Conservation (phyloP, 495 filamentous ascomycete species). For the Daldinia caldariorum region DNA sequence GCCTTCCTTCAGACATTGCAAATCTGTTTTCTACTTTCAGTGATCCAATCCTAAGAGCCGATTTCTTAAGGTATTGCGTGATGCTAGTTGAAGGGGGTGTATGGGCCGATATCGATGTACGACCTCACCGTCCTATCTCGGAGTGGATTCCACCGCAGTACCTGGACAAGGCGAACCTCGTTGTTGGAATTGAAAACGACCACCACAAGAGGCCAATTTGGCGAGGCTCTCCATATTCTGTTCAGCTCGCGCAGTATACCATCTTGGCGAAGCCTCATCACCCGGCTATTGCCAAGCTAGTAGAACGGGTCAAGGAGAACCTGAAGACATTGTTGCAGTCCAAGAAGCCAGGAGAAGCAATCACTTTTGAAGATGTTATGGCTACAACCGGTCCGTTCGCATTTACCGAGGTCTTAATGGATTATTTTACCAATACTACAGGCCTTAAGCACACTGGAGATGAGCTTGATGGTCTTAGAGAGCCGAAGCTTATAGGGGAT, state of each 20-base stretch:
- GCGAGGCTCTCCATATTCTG: slow-evolving; percentile 37
- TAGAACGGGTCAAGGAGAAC: slow-evolving; percentile 37
- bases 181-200: slow-evolving; percentile 58
- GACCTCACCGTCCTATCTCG: slow-evolving; percentile 48
- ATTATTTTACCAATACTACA: slow-evolving; percentile 22
- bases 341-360: neutral
- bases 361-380: slow-evolving; percentile 39
- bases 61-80: slow-evolving; percentile 62
- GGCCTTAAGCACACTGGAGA: slow-evolving; percentile 26
- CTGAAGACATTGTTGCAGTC: slow-evolving; percentile 21
- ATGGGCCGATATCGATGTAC: slow-evolving; percentile 61
- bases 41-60: slow-evolving; percentile 47
- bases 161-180: slow-evolving; percentile 44
- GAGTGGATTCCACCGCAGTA: slow-evolving; percentile 53
- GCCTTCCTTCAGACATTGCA: slow-evolving; percentile 43
- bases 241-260: slow-evolving; percentile 56
- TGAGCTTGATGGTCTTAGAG: slow-evolving; percentile 28
- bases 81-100: slow-evolving; percentile 62
- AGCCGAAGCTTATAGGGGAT: slow-evolving; percentile 38
- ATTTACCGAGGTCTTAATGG: slow-evolving; percentile 38
- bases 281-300: slow-evolving; percentile 34
- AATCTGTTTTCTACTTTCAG: slow-evolving; percentile 45
- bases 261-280: slow-evolving; percentile 52
- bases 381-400: slow-evolving; percentile 36
- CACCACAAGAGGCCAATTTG: slow-evolving; percentile 44